Evolutionary conservation across 1,284 basidiomycete species (phyloP).

Genomic region (Apiotrichum sp.): DNA sequence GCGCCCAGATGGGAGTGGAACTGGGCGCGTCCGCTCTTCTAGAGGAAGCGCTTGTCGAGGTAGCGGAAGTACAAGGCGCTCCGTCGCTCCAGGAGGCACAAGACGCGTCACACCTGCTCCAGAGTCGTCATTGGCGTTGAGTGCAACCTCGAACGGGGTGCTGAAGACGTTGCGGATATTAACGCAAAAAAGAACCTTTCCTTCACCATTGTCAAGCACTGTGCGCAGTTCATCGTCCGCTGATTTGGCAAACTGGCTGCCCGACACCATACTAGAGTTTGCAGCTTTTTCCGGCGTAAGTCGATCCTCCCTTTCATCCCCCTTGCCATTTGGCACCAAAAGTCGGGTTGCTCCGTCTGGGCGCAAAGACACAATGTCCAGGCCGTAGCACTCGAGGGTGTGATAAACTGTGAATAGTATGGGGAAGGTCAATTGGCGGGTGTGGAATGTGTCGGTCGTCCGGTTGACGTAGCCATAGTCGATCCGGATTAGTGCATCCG

Average conservation of each 20-base stretch:
- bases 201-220: conserved; percentile 52
- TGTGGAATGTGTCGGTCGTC: conserved; percentile 56
- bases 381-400: conserved; percentile 74
- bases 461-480: conserved; percentile 71
- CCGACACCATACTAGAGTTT: not conserved
- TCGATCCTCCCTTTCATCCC: too few species aligned
- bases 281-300: too few species aligned
- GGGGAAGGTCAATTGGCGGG: conserved; percentile 74
- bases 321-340: not conserved
- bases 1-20: conserved; percentile 77
- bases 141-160: conserved; percentile 75
- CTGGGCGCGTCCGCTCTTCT: conserved; percentile 57
- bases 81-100: conserved; percentile 76
- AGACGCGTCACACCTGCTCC: conserved; percentile 47
- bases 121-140: conserved; percentile 51
- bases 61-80: conserved; percentile 71
- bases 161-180: conserved; percentile 85
- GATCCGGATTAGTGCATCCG: conserved; percentile 67
- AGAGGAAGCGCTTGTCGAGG: conserved; percentile 60
- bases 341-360: not conserved
- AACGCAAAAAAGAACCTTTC: conserved; percentile 77
- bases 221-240: conserved; percentile 31
- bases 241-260: conserved; percentile 15
- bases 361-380: conserved; percentile 62
- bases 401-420: conserved; percentile 87